These are phyloP conservation scores for Boletus rubescentipes DNA, from an alignment of 768 basidiomycete genomes.

Conservation along the genomic window DNA sequence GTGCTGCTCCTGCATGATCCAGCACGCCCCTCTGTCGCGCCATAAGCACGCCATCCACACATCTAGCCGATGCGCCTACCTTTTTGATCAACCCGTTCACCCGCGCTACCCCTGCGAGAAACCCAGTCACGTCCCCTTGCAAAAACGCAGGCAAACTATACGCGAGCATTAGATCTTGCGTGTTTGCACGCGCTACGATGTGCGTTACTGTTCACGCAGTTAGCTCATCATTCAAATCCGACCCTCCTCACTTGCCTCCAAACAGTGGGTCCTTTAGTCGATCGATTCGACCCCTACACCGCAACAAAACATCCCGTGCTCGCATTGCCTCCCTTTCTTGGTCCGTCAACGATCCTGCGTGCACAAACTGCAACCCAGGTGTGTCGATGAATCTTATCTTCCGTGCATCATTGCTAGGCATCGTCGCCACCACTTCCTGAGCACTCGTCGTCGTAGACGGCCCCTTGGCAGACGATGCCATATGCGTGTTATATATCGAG, in stretches of 20 bases:
- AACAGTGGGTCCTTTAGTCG: conserved; percentile 77
- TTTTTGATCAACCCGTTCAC: conserved; percentile 74
- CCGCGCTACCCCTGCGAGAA: conserved; percentile 77
- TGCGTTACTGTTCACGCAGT: conserved; percentile 50
- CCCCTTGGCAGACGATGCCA: conserved; percentile 48
- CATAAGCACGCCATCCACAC: conserved; percentile 9
- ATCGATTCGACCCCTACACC: conserved; percentile 81
- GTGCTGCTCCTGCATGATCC: conserved; percentile 73
- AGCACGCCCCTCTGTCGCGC: conserved; percentile 60
- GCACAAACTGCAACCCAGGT: conserved; percentile 70
- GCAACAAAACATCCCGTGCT: conserved; percentile 72
- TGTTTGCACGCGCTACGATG: conserved; percentile 64
- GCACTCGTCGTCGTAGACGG: conserved; percentile 70
- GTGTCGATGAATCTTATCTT: conserved; percentile 78
- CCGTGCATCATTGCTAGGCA: conserved; percentile 37
- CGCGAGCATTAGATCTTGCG: conserved; percentile 86
- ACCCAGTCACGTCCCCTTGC: conserved; percentile 63
- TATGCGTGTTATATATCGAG: conserved; percentile 53
- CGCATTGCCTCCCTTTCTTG: conserved; percentile 25
- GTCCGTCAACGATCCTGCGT: conserved; percentile 31
- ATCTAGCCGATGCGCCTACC: conserved; percentile 38
- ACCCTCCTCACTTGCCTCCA: conserved; percentile 50
- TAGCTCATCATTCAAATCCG: conserved; percentile 8
- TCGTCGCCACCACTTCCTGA: conserved; percentile 56
- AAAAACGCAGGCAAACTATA: conserved; percentile 83